Base-by-base conservation (phyloP, 306 rosid genomes). In the Pachyrhizus erosus region DNA sequence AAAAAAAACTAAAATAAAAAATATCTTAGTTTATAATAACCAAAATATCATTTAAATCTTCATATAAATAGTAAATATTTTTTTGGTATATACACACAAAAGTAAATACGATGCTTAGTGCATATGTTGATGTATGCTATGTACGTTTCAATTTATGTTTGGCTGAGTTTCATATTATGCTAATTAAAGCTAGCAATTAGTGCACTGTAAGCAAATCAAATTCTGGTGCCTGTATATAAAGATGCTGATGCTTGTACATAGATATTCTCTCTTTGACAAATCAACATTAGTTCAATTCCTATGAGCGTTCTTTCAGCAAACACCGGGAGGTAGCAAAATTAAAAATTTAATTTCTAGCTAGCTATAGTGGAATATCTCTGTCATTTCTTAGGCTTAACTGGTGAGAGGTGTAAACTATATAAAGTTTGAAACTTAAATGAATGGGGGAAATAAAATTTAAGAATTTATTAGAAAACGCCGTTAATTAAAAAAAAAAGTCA, bases 241-340 rank as follows among this genome's bases (percentile, higher is more conserved):
- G 77, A 51, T 52, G 65, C 66, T 73, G 76, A 71, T 57, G 71
- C 58, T n/a, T 24, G 17, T 57, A 23, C 9, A 21, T 74, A 75
- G 21, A 75, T 39, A 15, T 76, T 29, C 80, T 76, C 58, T 5
- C 15, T 15, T 5, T 76, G 71, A 65, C 46, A 21, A 29, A 66
- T 76, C 71, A 20, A 65, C 49, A 48, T 31, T 46, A 46, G 37
- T 64, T 62, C 21, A 29, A 29, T 46, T 42, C 34, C 29, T 61
- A 10, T 76, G 69, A 27, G 23, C 2, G 49, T 20, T 31, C 49
- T 31, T 73, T 54, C 61, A 52, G 54, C 33, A 33, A 33, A n/a
- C 31, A 23, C 54, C 0, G 21, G 33, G 51, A 21, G 60, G 49
- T 51, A 73, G 14, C 49, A 73, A 15, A 48, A 14, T 34, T 20